A percentile compares a stretch with the other conserved stretches of the same genome.
Conservation (phyloP, 768 basidiomycete genomes). For the Leucocoprinus sp. region DNA sequence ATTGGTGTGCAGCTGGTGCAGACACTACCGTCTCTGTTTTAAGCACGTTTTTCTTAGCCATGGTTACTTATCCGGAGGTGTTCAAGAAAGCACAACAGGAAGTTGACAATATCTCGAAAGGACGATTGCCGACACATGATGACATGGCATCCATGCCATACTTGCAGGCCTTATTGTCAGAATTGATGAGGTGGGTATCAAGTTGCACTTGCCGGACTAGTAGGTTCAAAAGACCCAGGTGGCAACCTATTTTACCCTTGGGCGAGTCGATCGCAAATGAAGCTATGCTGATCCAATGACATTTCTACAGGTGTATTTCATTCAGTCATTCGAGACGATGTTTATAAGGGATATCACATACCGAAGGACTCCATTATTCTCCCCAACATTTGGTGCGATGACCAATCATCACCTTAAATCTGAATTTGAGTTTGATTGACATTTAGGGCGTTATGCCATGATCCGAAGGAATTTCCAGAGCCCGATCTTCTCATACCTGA, state of each 20-base stretch:
- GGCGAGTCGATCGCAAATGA: not conserved
- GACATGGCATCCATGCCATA: slow-evolving; percentile 16
- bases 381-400: slow-evolving; percentile 6
- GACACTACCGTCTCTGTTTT: slow-evolving; percentile 10
- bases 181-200: too few species aligned
- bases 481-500: slow-evolving; percentile 17
- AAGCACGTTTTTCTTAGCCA: slow-evolving; percentile 11
- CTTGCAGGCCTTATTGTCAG: slow-evolving; percentile 15
- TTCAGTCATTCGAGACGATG: slow-evolving; percentile 9
- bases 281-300: not conserved
- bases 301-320: slow-evolving; percentile 16
- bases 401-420: not conserved
- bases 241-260: not conserved
- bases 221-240: too few species aligned
- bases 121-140: slow-evolving; percentile 14
- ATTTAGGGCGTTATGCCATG: slow-evolving; percentile 14
- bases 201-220: too few species aligned
- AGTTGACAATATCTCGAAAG: not conserved
- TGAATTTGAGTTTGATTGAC: not conserved
- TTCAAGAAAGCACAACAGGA: slow-evolving; percentile 31
- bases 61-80: slow-evolving; percentile 21
- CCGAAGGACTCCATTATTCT: slow-evolving; percentile 9
- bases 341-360: slow-evolving; percentile 10
- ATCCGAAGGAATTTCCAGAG: slow-evolving; percentile 13
- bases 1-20: slow-evolving; percentile 3